Evolutionary conservation across 352 stramenopile species (phyloP).

Genomic region (Plasmopara viticola): DNA sequence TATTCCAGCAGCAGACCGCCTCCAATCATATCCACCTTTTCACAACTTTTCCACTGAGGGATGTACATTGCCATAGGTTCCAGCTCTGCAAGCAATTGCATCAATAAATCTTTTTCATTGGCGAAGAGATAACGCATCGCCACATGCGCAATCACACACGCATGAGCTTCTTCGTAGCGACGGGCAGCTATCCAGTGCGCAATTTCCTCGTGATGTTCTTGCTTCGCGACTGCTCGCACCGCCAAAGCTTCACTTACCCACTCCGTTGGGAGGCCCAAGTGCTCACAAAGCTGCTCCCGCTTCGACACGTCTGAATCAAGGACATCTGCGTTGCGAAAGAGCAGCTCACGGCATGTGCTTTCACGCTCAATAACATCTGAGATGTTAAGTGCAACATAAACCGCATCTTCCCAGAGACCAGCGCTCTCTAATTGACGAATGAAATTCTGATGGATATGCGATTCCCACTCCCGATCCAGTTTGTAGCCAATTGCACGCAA

Average conservation of each 20-base stretch:
- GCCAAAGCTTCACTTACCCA: conserved; percentile 71
- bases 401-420: conserved; percentile 57
- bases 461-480: conserved; percentile 66
- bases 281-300: conserved; percentile 46
- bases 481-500: conserved; percentile 68
- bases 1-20: conserved; percentile 68
- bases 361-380: conserved; percentile 47
- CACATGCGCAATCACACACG: conserved; percentile 49
- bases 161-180: conserved; percentile 57
- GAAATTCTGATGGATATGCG: conserved; percentile 77
- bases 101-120: conserved; percentile 49
- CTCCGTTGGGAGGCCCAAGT: conserved; percentile 43
- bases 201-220: conserved; percentile 57
- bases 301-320: conserved; percentile 28
- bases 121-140: conserved; percentile 55
- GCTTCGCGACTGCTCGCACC: conserved; percentile 39
- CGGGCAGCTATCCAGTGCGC: conserved; percentile 63
- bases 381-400: conserved; percentile 81
- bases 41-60: conserved; percentile 55
- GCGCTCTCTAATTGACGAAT: conserved; percentile 66
- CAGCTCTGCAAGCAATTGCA: conserved; percentile 48
- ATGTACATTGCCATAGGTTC: conserved; percentile 50
- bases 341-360: conserved; percentile 46
- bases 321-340: conserved; percentile 62
- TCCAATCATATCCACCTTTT: conserved; percentile 39